phyloP scores from a whole-genome alignment of 2,329 filamentous ascomycete genomes.

The Arthrobotrys entomopaga region DNA sequence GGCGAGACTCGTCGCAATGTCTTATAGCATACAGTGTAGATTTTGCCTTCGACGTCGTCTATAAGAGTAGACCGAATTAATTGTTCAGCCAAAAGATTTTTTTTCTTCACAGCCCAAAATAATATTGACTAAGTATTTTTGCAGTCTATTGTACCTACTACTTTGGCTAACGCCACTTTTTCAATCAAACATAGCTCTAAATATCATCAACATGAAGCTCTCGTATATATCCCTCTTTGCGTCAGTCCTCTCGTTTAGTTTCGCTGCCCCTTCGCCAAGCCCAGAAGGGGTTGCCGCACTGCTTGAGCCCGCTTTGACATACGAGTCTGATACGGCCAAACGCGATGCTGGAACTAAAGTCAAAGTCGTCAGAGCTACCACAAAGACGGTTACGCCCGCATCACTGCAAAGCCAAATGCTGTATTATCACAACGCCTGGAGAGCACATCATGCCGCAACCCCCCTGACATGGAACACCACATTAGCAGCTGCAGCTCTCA shows the following conservation, averaged over 20 bases:
- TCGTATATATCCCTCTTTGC: not conserved
- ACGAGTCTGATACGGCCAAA: too few relatives aligned
- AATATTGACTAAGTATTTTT: too few relatives aligned
- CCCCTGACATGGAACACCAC: constrained; percentile 26
- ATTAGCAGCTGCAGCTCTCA: constrained; percentile 20
- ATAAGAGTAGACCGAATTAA: too few relatives aligned
- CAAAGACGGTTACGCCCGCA: not conserved
- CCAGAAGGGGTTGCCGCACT: not conserved
- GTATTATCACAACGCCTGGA: constrained; percentile 37
- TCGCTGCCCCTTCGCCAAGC: not conserved
- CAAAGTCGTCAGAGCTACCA: not conserved
- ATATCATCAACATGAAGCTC: constrained; percentile 14
- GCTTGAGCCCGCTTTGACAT: not conserved
- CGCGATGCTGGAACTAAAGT: too few relatives aligned
- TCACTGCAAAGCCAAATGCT: constrained; percentile 29
- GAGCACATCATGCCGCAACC: constrained; percentile 27
- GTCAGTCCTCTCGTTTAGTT: constrained; percentile 2
- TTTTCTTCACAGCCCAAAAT: too few relatives aligned
- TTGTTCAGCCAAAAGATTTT: too few relatives aligned
- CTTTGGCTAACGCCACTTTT: not conserved
- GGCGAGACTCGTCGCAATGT: too few relatives aligned
- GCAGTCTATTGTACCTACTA: too few relatives aligned
- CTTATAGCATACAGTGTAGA: too few relatives aligned
- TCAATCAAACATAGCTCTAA: not conserved
- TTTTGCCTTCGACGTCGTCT: too few relatives aligned